A percentile compares a stretch with the other conserved stretches of the same genome.
Conservation (phyloP, 2,329 filamentous ascomycete species). For the Xylaria sp. region DNA sequence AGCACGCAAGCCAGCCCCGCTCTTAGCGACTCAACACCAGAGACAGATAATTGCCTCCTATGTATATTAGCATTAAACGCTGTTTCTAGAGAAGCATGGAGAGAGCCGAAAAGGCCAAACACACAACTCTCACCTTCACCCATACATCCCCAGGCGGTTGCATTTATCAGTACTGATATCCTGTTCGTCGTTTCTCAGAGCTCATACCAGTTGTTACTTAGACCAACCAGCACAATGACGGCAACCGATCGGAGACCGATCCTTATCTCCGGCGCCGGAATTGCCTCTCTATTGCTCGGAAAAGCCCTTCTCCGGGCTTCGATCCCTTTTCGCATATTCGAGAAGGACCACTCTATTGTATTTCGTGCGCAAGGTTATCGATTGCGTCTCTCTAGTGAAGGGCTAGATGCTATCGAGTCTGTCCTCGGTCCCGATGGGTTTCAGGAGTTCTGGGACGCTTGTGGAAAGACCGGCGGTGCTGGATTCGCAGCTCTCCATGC, state of each 20-base stretch:
- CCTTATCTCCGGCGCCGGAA: conserved; percentile 52
- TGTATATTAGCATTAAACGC: neutral
- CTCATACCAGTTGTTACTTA: neutral
- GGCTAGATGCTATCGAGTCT: conserved; percentile 63
- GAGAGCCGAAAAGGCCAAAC: neutral
- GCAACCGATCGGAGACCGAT: conserved; percentile 38
- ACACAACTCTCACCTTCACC: neutral
- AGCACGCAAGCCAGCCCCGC: conserved; percentile 15
- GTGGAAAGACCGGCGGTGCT: conserved; percentile 63
- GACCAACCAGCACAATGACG: conserved; percentile 13
- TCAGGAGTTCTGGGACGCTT: conserved; percentile 61
- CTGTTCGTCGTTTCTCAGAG: neutral
- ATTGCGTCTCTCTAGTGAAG: conserved; percentile 28
- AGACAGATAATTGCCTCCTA: too few species aligned
- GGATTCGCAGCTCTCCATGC: conserved; percentile 60
- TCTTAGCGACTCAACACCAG: neutral
- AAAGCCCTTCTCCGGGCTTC: conserved; percentile 48
- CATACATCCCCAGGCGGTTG: neutral
- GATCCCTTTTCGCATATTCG: conserved; percentile 61
- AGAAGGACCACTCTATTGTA: conserved; percentile 55
- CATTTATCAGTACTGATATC: neutral
- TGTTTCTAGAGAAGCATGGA: neutral
- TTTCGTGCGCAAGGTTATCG: conserved; percentile 67
- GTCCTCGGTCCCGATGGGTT: conserved; percentile 57
- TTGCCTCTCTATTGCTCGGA: conserved; percentile 51